A percentile compares a stretch with the other conserved stretches of the same genome.
phyloP scores from a whole-genome alignment of 441 rosid species.

The Corymbia citriodora region DNA sequence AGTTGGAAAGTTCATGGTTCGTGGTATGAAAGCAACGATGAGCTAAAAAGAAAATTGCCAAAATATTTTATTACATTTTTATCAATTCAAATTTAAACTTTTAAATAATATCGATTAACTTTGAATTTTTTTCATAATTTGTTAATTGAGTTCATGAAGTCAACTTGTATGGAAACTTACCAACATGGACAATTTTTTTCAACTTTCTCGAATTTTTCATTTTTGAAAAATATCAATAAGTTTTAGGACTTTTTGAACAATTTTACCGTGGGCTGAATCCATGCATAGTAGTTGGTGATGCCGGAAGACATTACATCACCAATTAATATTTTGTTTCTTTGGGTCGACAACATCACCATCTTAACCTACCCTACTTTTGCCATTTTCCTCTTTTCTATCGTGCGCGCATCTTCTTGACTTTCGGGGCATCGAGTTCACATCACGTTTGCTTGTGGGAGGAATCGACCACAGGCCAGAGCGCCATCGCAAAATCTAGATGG shows the following conservation, averaged over 20 bases:
- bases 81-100: accelerated
- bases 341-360: not conserved
- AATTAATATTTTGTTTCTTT: accelerated
- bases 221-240: not conserved
- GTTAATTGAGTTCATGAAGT: accelerated
- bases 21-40: not conserved
- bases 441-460: not conserved
- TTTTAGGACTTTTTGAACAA: not conserved
- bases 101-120: too few relatives aligned
- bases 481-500: not conserved
- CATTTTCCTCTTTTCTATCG: not conserved
- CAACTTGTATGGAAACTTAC: accelerated
- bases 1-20: not conserved
- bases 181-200: accelerated
- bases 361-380: not conserved
- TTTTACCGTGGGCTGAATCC: accelerated
- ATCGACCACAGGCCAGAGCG: not conserved
- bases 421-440: not conserved
- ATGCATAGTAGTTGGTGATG: not conserved
- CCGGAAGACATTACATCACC: accelerated
- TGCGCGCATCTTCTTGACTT: not conserved
- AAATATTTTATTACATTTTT: not conserved
- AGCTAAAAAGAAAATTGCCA: not conserved
- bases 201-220: not conserved
- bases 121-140: not conserved